These are phyloP conservation scores for Boletus sp. DNA, from an alignment of 768 basidiomycete genomes.

Conservation along the genomic window DNA sequence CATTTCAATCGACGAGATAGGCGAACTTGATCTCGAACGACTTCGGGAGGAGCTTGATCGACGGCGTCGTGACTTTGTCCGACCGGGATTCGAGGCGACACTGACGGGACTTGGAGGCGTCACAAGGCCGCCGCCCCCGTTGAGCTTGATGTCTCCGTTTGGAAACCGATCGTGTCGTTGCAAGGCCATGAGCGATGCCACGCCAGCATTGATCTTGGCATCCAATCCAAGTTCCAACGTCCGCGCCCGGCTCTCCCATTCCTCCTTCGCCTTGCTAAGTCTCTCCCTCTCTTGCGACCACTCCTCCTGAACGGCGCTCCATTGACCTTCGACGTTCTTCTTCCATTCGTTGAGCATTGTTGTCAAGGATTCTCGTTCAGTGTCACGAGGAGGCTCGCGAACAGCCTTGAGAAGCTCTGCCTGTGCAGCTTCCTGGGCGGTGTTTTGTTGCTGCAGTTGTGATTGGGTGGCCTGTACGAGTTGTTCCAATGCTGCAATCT, in stretches of 20 bases:
- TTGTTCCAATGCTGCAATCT: slow-evolving; percentile 66
- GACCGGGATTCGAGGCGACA: slow-evolving; percentile 59
- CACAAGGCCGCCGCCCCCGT: slow-evolving; percentile 51
- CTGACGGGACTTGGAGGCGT: slow-evolving; percentile 78
- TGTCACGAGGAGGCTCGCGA: slow-evolving; percentile 33
- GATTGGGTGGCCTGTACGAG: slow-evolving; percentile 52
- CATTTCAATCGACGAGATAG: slow-evolving; percentile 34
- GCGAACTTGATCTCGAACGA: slow-evolving; percentile 37
- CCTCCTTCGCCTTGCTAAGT: slow-evolving; percentile 67
- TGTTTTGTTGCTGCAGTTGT: slow-evolving; percentile 39
- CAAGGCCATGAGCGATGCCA: slow-evolving; percentile 31
- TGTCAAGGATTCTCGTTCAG: slow-evolving; percentile 50
- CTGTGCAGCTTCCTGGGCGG: slow-evolving; percentile 36
- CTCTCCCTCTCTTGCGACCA: slow-evolving; percentile 82
- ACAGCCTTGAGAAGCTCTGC: slow-evolving; percentile 32
- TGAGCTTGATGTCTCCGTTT: slow-evolving; percentile 32
- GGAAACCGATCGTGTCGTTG: slow-evolving; percentile 40
- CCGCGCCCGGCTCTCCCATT: slow-evolving; percentile 70
- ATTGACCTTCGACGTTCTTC: slow-evolving; percentile 73
- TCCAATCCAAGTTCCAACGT: slow-evolving; percentile 55
- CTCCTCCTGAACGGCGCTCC: slow-evolving; percentile 73
- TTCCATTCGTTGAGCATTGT: slow-evolving; percentile 70
- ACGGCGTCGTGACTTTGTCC: slow-evolving; percentile 40
- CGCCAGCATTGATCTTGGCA: slow-evolving; percentile 36
- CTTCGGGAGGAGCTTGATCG: slow-evolving; percentile 42